Evolutionary conservation across 108 stramenopile species (phyloP), one percentile per base, ranked within the genome.

Genomic region (Pseudonitzschia multistriata): DNA sequence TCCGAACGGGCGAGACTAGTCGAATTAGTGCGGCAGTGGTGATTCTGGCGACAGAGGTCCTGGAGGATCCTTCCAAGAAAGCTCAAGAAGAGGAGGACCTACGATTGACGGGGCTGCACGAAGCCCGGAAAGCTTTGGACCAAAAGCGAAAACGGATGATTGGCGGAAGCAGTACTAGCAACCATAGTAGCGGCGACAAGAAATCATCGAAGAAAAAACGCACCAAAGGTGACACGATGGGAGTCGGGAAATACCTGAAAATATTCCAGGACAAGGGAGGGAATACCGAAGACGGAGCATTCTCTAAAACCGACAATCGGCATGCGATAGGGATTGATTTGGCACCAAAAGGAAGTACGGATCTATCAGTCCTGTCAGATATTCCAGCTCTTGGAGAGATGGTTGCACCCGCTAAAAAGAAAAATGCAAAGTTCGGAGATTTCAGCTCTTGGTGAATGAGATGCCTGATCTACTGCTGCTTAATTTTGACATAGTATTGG

Each of bases 1-100:
- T 15, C 17, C n/a, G 31, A n/a, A 59, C 31, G n/a, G 34, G 22
- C 6, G 22, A 14, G 13, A 59, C 36, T 2, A 59, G 2, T 3
- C 3, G n/a, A 1, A 47, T 73, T 19, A 57, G 85, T 29, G 63
- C 63, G 5, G 72, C 78, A n/a, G 71, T 93, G 22, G 81, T 42
- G 28, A 90, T 91, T 60, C 55, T 80, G 30, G 62, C 50, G 22
- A 77, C 82, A 11, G 86, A 83, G 36, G 74, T 93, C 29, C 31
- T 87, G 27, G 84, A 77, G 10, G 88, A 93, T 73, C 91, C 91
- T 36, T 74, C 82, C n/a, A 72, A 76, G 34, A 89, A 91, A 57
- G 90, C 89, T 0, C 72, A 85, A 57, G 82, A 91, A 21, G 48
- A 67, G 40, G 92, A 93, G 63, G 47, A 76, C 17, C 13, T 65